phyloP scores from a whole-genome alignment of 495 filamentous ascomycete genomes.

The Parachaetomium inaequale region DNA sequence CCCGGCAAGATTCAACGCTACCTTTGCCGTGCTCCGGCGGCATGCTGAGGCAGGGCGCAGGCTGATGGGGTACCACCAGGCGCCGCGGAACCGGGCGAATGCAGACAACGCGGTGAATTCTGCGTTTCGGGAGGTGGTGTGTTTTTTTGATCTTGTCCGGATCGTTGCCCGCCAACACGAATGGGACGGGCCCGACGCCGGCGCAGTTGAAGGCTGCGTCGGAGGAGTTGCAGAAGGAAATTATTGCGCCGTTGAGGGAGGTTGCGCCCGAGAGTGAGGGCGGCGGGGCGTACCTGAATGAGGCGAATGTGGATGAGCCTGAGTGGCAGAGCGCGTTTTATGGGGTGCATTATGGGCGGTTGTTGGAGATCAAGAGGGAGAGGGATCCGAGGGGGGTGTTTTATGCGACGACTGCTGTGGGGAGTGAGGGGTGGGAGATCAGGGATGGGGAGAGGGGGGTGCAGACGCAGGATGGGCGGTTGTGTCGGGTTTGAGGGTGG shows the following conservation, averaged over 20 bases:
- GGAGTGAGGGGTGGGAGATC: conserved; percentile 51
- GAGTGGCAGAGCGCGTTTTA: conserved; percentile 58
- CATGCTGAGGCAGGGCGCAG: conserved; percentile 40
- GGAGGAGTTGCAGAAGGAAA: not conserved
- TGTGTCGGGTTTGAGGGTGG: conserved; percentile 27
- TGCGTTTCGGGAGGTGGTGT: conserved; percentile 50
- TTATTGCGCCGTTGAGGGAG: not conserved
- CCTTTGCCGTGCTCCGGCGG: conserved; percentile 44
- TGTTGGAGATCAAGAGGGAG: conserved; percentile 50
- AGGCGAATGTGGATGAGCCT: conserved; percentile 52
- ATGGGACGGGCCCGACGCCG: not conserved
- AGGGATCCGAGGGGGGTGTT: conserved; percentile 54
- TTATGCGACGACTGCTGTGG: conserved; percentile 53
- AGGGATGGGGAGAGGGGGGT: conserved; percentile 27
- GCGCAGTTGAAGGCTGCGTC: not conserved
- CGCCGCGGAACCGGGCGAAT: conserved; percentile 23
- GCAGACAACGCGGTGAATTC: conserved; percentile 50
- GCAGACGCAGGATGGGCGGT: conserved; percentile 36
- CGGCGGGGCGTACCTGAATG: conserved; percentile 47
- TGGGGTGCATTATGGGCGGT: conserved; percentile 49
- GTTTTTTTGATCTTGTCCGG: conserved; percentile 33
- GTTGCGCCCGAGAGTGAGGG: conserved; percentile 29
- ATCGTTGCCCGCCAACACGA: conserved; percentile 20
- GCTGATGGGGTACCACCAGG: conserved; percentile 29
- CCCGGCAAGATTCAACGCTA: conserved; percentile 44